Base-by-base conservation (phyloP, 2,329 filamentous ascomycete genomes). In the Sclerotinia trifoliorum region DNA sequence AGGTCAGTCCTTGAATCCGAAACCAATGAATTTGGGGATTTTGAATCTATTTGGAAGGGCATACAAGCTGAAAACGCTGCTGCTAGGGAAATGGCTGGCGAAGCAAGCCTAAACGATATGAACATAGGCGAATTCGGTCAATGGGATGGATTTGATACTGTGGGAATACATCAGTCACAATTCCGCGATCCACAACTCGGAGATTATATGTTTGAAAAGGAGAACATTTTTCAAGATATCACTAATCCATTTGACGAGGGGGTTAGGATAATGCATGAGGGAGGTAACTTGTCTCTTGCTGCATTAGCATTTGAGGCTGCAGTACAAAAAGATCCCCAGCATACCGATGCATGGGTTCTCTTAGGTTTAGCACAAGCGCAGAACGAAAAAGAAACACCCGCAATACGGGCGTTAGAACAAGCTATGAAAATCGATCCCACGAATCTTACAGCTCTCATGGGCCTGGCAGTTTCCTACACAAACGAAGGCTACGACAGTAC, bases 401-500 rank as follows among this genome's bases (percentile, higher is more conserved):
- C 95, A 2, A 97, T 99, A 72, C 90, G 95, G 46, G 95, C 95
- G 3, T 83, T 98, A 70, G 94, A 98, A 79, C 91, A 95, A 78
- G 93, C 94, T 0, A 81, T 97, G 71, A 94, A 94, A 79, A 83
- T 95, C 39, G 94, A 98, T 75, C 90, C 93, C 0, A 89, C 88
- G 75, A 97, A 97, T 77, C 85, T 96, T 26, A 87, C 92, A 69
- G 94, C 94, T 0, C 85, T 99, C 57, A 98, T 99, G 94, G 94
- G 93, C 1, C 83, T 99, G 65, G 93, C 94, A 19, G 94, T 99
- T 26, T 96, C 92, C 6, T 99, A 99, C 80, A 99, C 95, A 60
- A 99, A 99, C 81, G 95, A 99, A 81, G 95, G 94, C 71, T 99
- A 98, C 81, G 95, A 99, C 80, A 94, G 91, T 77, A 96, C 94